Conservation (phyloP, 345 rosid species). For the Rhodamnia rubescens region DNA sequence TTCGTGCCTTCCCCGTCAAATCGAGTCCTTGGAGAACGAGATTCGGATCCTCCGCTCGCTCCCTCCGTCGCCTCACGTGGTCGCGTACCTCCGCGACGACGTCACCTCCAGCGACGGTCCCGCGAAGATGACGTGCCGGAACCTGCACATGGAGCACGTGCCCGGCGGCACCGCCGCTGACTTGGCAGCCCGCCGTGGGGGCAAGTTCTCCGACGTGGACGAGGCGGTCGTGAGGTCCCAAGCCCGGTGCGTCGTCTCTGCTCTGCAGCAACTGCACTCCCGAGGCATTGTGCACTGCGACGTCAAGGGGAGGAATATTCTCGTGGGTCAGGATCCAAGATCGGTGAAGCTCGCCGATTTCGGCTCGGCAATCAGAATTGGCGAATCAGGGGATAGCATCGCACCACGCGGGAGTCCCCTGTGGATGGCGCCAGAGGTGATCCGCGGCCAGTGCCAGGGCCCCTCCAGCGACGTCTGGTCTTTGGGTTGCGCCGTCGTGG, state of each 20-base stretch:
- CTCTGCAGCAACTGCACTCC: constrained; percentile 39
- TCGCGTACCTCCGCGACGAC: constrained; percentile 44
- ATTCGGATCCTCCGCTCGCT: constrained; percentile 37
- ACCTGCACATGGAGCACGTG: constrained; percentile 57
- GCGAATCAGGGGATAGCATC: neutral
- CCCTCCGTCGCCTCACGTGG: constrained; percentile 28
- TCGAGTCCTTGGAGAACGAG: constrained; percentile 45
- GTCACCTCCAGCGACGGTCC: constrained; percentile 12
- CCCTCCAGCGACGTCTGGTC: constrained; percentile 86
- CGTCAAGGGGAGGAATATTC: constrained; percentile 55
- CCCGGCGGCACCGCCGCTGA: constrained; percentile 55
- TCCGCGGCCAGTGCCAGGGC: constrained; percentile 55
- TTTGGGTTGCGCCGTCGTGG: constrained; percentile 60
- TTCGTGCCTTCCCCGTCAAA: constrained; percentile 21
- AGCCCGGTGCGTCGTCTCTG: constrained; percentile 46
- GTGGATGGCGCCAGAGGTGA: constrained; percentile 94
- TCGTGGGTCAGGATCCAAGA: constrained; percentile 20
- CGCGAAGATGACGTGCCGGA: constrained; percentile 20
- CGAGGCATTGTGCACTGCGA: constrained; percentile 69
- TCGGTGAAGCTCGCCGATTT: constrained; percentile 65
- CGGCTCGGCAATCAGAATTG: constrained; percentile 39
- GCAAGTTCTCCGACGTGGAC: constrained; percentile 8
- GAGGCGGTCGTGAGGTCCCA: constrained; percentile 31
- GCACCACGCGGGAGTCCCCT: constrained; percentile 76
- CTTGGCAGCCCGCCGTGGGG: constrained; percentile 3